phyloP scores from a whole-genome alignment of 495 filamentous ascomycete genomes.

The Opeltia flavorubescens region DNA sequence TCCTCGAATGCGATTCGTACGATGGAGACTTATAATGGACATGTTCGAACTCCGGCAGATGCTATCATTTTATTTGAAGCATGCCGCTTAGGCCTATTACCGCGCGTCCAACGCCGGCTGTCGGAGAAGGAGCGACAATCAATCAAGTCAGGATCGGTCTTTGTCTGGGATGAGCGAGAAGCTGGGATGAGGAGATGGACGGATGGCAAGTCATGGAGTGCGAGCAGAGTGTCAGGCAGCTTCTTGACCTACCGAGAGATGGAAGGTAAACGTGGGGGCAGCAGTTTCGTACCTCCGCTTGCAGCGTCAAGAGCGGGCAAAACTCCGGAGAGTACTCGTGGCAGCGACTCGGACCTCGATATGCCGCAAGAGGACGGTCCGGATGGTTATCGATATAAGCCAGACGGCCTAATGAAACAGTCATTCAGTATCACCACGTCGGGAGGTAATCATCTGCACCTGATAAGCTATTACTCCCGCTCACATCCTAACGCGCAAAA shows the following conservation, averaged over 20 bases:
- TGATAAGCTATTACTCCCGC: slow-evolving; percentile 93
- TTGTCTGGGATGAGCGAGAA: slow-evolving; percentile 98
- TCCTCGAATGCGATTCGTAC: neutral
- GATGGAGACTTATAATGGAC: slow-evolving; percentile 95
- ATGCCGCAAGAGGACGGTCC: slow-evolving; percentile 67
- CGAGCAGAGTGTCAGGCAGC: slow-evolving; percentile 91
- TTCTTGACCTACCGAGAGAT: slow-evolving; percentile 97
- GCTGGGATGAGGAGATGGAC: slow-evolving; percentile 98
- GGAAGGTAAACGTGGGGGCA: slow-evolving; percentile 82
- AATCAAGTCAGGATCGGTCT: slow-evolving; percentile 90
- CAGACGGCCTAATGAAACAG: slow-evolving; percentile 96
- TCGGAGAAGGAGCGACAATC: slow-evolving; percentile 95
- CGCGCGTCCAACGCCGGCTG: slow-evolving; percentile 79
- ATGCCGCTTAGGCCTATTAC: slow-evolving; percentile 76
- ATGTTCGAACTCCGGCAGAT: slow-evolving; percentile 82
- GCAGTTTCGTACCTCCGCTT: slow-evolving; percentile 38
- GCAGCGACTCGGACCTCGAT: slow-evolving; percentile 65
- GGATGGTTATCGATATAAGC: slow-evolving; percentile 94
- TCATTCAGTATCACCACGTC: slow-evolving; percentile 97
- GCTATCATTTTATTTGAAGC: slow-evolving; percentile 97
- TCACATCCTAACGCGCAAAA: slow-evolving; percentile 50
- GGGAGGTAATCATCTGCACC: slow-evolving; percentile 76
- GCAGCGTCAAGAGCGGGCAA: slow-evolving; percentile 47
- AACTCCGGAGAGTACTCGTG: slow-evolving; percentile 64
- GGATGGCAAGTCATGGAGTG: slow-evolving; percentile 98